phyloP scores from a whole-genome alignment of 2,329 filamentous ascomycete species.

The Fusarium phyllophilum region DNA sequence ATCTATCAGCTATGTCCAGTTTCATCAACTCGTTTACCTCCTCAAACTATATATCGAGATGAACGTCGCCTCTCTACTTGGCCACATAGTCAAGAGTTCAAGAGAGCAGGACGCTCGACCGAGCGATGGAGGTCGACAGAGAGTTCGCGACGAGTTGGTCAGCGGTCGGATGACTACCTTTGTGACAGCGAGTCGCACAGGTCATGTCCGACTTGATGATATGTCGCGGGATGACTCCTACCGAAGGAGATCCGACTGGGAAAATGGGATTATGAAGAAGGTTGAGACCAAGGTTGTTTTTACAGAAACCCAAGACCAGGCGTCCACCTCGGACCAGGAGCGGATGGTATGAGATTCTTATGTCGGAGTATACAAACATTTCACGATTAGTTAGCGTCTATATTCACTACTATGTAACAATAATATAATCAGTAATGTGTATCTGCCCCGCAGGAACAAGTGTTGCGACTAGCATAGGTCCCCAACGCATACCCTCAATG shows the following conservation, averaged over 20 bases:
- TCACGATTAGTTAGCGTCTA: neutral
- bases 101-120: neutral
- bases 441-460: accelerated
- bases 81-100: slow-evolving; percentile 30
- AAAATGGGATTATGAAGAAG: slow-evolving; percentile 21
- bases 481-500: accelerated
- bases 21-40: slow-evolving; percentile 31
- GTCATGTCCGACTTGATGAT: slow-evolving; percentile 23
- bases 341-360: neutral
- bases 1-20: slow-evolving; percentile 18
- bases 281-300: slow-evolving; percentile 26
- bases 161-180: slow-evolving; percentile 22
- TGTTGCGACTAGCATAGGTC: too few relatives aligned
- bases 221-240: neutral
- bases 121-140: neutral
- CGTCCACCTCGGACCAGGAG: neutral
- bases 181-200: slow-evolving; percentile 18
- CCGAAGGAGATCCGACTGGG: neutral
- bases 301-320: neutral
- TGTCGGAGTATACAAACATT: neutral
- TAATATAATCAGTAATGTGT: neutral
- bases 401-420: neutral
- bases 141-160: neutral
- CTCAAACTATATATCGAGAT: slow-evolving; percentile 34
- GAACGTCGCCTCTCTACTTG: slow-evolving; percentile 15